Percentiles rank a stretch among this genome's conserved stretches.
These are phyloP conservation scores for Calocybe gangraenosa DNA, from an alignment of 768 basidiomycete species.

Conservation along the genomic window DNA sequence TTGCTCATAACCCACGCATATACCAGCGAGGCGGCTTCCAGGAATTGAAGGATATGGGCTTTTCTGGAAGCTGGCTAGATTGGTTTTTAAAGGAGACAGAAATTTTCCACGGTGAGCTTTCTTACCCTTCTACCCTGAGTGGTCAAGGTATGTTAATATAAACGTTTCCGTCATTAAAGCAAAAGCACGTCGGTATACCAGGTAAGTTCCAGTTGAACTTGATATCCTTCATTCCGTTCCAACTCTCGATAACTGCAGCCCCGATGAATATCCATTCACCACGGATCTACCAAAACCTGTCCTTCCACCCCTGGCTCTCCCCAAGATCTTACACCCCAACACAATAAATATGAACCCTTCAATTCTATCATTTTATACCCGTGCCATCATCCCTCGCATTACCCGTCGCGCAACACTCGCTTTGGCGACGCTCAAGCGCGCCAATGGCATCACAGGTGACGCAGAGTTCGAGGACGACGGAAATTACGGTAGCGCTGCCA, in stretches of 20 bases:
- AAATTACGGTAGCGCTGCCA: constrained; percentile 95
- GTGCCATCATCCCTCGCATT: constrained; percentile 85
- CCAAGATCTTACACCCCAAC: constrained; percentile 75
- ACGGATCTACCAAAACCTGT: constrained; percentile 76
- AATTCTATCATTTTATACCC: constrained; percentile 87
- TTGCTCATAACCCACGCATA: constrained; percentile 88
- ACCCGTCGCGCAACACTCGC: constrained; percentile 65
- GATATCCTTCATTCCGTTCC: neutral
- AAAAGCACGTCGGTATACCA: constrained; percentile 92
- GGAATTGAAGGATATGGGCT: constrained; percentile 70
- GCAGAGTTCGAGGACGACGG: constrained; percentile 88
- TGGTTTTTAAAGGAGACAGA: constrained; percentile 98
- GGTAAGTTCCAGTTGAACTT: constrained; percentile 38
- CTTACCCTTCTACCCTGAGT: no score
- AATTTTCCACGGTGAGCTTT: constrained; percentile 80
- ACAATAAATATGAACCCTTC: constrained; percentile 81
- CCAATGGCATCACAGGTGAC: constrained; percentile 60
- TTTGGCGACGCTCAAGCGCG: constrained; percentile 64
- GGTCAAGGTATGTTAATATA: no score
- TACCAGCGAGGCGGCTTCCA: constrained; percentile 79
- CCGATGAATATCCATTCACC: constrained; percentile 98
- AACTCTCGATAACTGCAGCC: constrained; percentile 46
- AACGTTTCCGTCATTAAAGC: no score
- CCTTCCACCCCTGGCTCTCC: constrained; percentile 68
- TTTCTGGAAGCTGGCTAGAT: constrained; percentile 88